These are phyloP conservation scores for Ophiostoma montium DNA, from an alignment of 2,329 filamentous ascomycete species.

Conservation along the genomic window DNA sequence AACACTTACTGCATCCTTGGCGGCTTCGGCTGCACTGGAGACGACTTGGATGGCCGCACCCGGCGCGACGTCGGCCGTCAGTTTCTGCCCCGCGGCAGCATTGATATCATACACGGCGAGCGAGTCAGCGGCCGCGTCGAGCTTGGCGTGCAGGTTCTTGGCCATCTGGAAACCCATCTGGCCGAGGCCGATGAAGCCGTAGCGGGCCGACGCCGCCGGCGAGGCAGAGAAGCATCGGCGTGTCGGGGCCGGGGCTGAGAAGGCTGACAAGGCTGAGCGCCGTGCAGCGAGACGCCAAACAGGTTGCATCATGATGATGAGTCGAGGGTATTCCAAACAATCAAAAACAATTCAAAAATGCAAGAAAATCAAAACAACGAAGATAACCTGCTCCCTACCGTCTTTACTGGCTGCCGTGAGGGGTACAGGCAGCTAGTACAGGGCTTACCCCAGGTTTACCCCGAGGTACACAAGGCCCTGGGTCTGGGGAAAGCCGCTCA, in stretches of 20 bases:
- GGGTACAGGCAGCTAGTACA: too few relatives aligned
- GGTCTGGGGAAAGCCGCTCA: too few relatives aligned
- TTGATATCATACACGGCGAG: slow-evolving; percentile 45
- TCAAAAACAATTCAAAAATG: too few relatives aligned
- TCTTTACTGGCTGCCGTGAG: too few relatives aligned
- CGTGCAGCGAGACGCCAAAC: neutral
- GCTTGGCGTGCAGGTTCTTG: slow-evolving; percentile 44
- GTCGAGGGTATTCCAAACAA: neutral
- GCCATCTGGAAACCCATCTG: slow-evolving; percentile 54
- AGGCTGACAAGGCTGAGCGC: too few relatives aligned
- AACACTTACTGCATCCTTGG: slow-evolving; percentile 35
- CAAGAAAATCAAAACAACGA: too few relatives aligned
- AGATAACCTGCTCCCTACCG: neutral
- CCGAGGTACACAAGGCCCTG: too few relatives aligned
- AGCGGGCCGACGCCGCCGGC: slow-evolving; percentile 32
- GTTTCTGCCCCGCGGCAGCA: slow-evolving; percentile 28
- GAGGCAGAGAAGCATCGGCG: slow-evolving; percentile 30
- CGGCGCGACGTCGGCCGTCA: slow-evolving; percentile 31
- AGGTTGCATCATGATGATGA: neutral
- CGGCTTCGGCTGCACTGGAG: slow-evolving; percentile 31
- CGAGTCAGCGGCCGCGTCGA: slow-evolving; percentile 32
- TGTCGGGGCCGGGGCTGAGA: neutral
- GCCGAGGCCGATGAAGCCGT: slow-evolving; percentile 46
- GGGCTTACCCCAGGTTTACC: too few relatives aligned
- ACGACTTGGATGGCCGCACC: slow-evolving; percentile 35